Conservation (phyloP, 345 rosid species). For the Citrus reticulata region DNA sequence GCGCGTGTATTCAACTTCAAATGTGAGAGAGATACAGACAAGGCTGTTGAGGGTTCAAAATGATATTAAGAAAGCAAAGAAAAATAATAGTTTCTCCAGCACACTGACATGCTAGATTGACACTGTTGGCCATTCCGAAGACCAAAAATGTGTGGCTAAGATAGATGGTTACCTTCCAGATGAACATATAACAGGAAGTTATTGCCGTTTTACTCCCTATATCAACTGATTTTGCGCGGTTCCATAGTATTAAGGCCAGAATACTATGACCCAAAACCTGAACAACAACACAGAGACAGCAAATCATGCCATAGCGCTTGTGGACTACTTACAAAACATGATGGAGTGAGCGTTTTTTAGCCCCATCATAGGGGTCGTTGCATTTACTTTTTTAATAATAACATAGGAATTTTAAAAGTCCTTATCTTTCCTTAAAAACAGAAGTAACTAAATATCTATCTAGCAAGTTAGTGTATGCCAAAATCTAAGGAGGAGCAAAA, state of each 20-base stretch:
- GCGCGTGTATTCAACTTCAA: background rate
- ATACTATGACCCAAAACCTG: conserved; percentile 76
- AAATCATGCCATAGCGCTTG: background rate
- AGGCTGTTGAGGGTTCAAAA: background rate
- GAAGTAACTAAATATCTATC: background rate
- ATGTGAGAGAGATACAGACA: background rate
- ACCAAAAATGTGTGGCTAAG: background rate
- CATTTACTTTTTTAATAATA: background rate
- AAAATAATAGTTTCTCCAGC: background rate
- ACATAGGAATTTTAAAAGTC: background rate
- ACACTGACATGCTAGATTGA: background rate
- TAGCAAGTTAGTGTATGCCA: background rate
- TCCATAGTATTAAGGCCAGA: conserved; percentile 60
- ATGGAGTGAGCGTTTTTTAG: background rate
- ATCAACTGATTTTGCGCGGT: conserved; percentile 71
- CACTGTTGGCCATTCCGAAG: background rate
- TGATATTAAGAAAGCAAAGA: background rate
- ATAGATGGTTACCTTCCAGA: conserved; percentile 76
- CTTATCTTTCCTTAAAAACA: too few relatives aligned
- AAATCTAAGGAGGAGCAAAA: background rate
- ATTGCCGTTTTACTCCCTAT: conserved; percentile 70
- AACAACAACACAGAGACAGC: conserved; percentile 1
- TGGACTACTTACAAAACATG: background rate
- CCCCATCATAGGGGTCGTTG: background rate
- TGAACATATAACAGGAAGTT: conserved; percentile 91